Evolutionary conservation across 495 filamentous ascomycete species (phyloP).

Genomic region (Talaromyces ruber): DNA sequence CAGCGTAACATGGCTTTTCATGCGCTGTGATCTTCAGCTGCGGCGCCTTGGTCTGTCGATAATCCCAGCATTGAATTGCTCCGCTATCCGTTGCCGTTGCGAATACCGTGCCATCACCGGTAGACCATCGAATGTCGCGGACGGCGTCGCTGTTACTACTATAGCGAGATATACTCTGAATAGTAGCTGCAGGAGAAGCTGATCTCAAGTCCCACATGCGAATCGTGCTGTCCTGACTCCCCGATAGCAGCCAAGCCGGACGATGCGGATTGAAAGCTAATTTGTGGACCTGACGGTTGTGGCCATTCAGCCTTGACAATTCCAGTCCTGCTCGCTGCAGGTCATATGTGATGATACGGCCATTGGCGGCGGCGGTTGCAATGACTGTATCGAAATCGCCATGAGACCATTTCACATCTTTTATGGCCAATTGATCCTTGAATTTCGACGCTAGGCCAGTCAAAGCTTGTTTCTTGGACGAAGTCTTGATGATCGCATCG

Average conservation of each 20-base stretch:
- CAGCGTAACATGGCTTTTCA: constrained; percentile 64
- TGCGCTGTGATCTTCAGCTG: constrained; percentile 77
- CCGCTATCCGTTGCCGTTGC: constrained; percentile 87
- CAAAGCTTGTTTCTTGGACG: constrained; percentile 48
- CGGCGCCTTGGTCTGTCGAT: constrained; percentile 47
- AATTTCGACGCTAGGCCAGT: constrained; percentile 43
- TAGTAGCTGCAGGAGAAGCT: constrained; percentile 39
- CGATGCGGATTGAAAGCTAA: constrained; percentile 83
- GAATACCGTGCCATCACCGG: constrained; percentile 75
- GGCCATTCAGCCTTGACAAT: constrained; percentile 71
- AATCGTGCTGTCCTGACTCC: constrained; percentile 86
- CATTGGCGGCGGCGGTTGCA: constrained; percentile 77
- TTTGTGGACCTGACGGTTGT: constrained; percentile 84
- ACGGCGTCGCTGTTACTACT: constrained; percentile 67
- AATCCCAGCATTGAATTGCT: constrained; percentile 64
- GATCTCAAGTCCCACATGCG: constrained; percentile 69
- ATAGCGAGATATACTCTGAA: constrained; percentile 48
- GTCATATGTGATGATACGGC: constrained; percentile 83
- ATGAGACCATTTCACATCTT: constrained; percentile 81
- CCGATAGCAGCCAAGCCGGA: constrained; percentile 71
- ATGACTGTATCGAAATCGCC: constrained; percentile 55
- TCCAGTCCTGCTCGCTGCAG: constrained; percentile 65
- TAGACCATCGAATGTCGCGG: constrained; percentile 83
- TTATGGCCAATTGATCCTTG: constrained; percentile 69
- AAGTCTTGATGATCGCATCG: constrained; percentile 61